Evolutionary conservation across 768 basidiomycete species (phyloP).

Genomic region (Tricholoma sp.): DNA sequence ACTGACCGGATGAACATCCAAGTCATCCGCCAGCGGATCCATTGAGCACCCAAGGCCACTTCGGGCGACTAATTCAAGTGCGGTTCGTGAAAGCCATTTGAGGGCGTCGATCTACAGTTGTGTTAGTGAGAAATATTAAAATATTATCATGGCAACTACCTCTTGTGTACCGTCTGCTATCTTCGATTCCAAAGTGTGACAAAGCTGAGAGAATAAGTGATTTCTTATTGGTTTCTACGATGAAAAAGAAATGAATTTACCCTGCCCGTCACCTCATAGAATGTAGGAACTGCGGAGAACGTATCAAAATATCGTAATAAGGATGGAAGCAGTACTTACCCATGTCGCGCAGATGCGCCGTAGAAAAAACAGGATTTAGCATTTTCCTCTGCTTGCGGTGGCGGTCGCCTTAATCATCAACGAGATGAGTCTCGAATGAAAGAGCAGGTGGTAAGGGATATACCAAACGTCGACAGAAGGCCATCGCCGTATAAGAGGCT

Average conservation of each 20-base stretch:
- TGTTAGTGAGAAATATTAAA: background rate
- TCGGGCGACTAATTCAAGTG: background rate
- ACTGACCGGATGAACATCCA: background rate
- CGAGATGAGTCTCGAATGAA: background rate
- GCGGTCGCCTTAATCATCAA: slow-evolving; percentile 5
- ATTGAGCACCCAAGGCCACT: background rate
- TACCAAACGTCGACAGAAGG: slow-evolving; percentile 5
- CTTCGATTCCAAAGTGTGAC: background rate
- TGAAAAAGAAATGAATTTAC: background rate
- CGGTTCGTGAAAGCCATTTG: slow-evolving; percentile 15
- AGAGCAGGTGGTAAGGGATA: background rate
- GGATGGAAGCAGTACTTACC: background rate
- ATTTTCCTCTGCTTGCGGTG: no score
- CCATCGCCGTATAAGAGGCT: slow-evolving; percentile 1
- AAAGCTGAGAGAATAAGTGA: background rate
- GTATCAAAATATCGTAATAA: no score
- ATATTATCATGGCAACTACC: background rate
- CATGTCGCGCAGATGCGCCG: slow-evolving; percentile 14
- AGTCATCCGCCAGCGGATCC: background rate
- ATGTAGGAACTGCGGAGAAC: slow-evolving; percentile 9
- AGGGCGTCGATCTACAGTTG: slow-evolving; percentile 12
- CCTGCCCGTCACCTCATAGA: slow-evolving; percentile 14
- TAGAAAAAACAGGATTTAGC: slow-evolving; percentile 17
- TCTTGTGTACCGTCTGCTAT: slow-evolving; percentile 7
- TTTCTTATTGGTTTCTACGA: background rate